Evolutionary conservation across 768 basidiomycete species (phyloP).

Genomic region (Trametes gibbosa): DNA sequence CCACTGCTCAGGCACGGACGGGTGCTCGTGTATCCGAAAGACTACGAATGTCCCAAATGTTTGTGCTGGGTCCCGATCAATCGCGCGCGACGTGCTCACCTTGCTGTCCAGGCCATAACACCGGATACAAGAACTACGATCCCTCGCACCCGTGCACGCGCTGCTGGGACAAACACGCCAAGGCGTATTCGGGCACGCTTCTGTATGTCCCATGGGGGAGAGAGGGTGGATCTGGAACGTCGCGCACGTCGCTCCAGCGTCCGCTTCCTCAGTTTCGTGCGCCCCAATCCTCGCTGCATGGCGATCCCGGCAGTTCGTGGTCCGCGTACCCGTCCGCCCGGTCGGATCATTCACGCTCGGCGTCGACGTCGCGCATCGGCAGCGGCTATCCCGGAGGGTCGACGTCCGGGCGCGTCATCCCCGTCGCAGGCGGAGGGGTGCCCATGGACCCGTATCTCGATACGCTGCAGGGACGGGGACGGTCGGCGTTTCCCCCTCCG

Average conservation of each 20-base stretch:
- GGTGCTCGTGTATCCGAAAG: constrained; percentile 68
- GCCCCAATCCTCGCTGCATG: constrained; percentile 13
- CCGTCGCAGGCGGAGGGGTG: constrained; percentile 22
- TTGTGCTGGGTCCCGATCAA: constrained; percentile 18
- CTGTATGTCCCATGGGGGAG: constrained; percentile 46
- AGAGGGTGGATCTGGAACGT: background rate
- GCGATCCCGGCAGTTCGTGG: background rate
- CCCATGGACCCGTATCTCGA: constrained; percentile 21
- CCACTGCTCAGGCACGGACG: constrained; percentile 61
- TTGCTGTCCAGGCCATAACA: constrained; percentile 57
- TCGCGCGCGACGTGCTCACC: background rate
- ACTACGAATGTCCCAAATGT: constrained; percentile 69
- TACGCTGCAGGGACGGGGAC: constrained; percentile 3
- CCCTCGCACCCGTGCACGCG: constrained; percentile 64
- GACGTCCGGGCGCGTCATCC: constrained; percentile 20
- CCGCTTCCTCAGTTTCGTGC: constrained; percentile 24
- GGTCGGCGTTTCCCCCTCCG: constrained; percentile 10
- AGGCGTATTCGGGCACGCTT: constrained; percentile 59
- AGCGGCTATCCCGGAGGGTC: constrained; percentile 18
- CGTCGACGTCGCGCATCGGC: constrained; percentile 10
- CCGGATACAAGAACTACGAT: constrained; percentile 70
- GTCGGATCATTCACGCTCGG: constrained; percentile 3
- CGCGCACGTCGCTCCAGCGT: constrained; percentile 16
- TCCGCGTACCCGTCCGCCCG: background rate
- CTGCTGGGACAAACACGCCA: constrained; percentile 73